Evolutionary conservation across 2,329 filamentous ascomycete species (phyloP).

Genomic region (Botryotinia convoluta): DNA sequence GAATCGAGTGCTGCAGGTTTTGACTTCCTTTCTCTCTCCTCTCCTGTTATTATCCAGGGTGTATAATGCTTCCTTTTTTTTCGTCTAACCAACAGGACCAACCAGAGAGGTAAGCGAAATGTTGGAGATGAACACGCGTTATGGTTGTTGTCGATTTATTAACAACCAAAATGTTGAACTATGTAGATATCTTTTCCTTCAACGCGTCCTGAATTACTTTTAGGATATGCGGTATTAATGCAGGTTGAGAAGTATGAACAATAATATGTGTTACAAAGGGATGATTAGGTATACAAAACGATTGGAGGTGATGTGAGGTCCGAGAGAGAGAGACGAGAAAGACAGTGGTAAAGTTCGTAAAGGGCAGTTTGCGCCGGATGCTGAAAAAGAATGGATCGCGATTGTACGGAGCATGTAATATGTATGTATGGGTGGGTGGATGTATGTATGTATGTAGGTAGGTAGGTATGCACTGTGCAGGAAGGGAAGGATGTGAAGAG

Average conservation of each 20-base stretch:
- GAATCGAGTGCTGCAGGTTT: not conserved
- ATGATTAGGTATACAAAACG: slow-evolving; percentile 1
- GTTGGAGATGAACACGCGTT: slow-evolving; percentile 13
- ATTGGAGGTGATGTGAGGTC: not conserved
- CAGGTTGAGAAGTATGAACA: not conserved
- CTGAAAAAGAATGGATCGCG: slow-evolving; percentile 1
- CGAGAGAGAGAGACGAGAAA: not conserved
- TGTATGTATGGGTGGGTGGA: not conserved
- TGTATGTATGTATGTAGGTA: not conserved
- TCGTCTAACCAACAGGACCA: slow-evolving; percentile 9
- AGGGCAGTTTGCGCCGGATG: slow-evolving; percentile 1
- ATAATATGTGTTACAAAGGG: not conserved
- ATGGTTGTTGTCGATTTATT: not conserved
- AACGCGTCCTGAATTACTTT: slow-evolving; percentile 1
- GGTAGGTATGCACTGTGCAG: not conserved
- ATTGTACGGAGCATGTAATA: not conserved
- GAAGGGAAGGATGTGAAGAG: slow-evolving; percentile 1
- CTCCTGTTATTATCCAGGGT: slow-evolving; percentile 7
- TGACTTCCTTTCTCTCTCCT: not conserved
- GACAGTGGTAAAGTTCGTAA: not conserved
- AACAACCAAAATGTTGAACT: not conserved
- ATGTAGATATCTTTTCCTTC: not conserved
- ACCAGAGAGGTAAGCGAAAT: slow-evolving; percentile 11
- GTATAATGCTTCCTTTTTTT: slow-evolving; percentile 11
- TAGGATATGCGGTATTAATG: not conserved